phyloP scores from a whole-genome alignment of 1,139 yeast genomes.

The Candida frijolesensis region DNA sequence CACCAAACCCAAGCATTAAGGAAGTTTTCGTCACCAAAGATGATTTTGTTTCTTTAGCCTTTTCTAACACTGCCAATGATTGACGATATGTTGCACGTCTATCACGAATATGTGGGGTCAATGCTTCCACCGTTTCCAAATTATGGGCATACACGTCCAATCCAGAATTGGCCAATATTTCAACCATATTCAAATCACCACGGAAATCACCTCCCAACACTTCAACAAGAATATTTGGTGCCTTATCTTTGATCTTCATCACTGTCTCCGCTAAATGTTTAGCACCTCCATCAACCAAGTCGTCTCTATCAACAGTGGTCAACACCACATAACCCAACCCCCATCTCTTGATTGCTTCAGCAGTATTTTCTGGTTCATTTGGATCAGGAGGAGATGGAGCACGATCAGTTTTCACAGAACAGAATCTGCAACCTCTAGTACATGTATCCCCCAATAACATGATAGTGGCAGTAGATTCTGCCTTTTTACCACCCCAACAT shows the following conservation, averaged over 20 bases:
- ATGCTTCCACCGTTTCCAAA: slow-evolving; percentile 91
- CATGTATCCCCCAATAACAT: slow-evolving; percentile 99
- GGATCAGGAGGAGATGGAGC: slow-evolving; percentile 90
- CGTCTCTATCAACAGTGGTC: slow-evolving; percentile 98
- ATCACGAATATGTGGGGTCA: slow-evolving; percentile 95
- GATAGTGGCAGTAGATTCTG: slow-evolving; percentile 98
- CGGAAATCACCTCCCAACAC: slow-evolving; percentile 94
- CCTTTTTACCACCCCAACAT: slow-evolving; percentile 98
- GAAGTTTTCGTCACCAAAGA: slow-evolving; percentile 88
- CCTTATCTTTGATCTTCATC: slow-evolving; percentile 75
- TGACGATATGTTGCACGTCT: slow-evolving; percentile 95
- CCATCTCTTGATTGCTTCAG: slow-evolving; percentile 97
- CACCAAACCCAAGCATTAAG: slow-evolving; percentile 96
- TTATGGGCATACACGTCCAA: slow-evolving; percentile 97
- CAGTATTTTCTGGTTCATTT: slow-evolving; percentile 95
- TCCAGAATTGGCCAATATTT: slow-evolving; percentile 80
- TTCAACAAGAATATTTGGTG: slow-evolving; percentile 91
- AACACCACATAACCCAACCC: slow-evolving; percentile 97
- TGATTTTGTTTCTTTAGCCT: slow-evolving; percentile 80
- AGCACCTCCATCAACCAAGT: slow-evolving; percentile 90
- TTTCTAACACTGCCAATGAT: slow-evolving; percentile 71
- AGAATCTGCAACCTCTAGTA: slow-evolving; percentile 97
- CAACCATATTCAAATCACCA: slow-evolving; percentile 84
- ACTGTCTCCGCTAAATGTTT: slow-evolving; percentile 90
- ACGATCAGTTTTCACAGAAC: slow-evolving; percentile 93